phyloP scores from a whole-genome alignment of 129 eudicot species.

The Lactuca sativa region DNA sequence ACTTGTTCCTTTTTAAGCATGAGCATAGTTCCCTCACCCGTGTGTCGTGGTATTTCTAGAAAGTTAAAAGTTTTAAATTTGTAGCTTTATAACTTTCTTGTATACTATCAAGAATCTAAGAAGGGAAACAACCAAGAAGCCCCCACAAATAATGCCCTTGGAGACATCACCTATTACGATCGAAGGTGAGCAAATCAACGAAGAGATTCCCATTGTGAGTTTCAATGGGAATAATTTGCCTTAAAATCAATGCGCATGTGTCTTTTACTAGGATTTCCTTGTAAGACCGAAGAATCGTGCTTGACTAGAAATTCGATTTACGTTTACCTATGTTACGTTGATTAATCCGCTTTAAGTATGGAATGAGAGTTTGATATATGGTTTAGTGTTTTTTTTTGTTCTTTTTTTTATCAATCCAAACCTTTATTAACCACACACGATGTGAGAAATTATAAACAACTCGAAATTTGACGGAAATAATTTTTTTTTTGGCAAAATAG shows the following conservation, averaged over 20 bases:
- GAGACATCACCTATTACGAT: conserved; percentile 20
- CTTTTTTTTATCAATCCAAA: conserved; percentile 2
- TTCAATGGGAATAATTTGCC: conserved; percentile 29
- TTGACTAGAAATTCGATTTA: conserved; percentile 22
- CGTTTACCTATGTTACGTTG: neutral
- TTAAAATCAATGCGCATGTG: conserved; percentile 36
- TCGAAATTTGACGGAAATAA: neutral
- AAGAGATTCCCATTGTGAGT: conserved; percentile 19
- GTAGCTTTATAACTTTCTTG: conserved; percentile 8
- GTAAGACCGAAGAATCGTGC: conserved; percentile 26
- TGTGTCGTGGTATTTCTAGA: neutral
- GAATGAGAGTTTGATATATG: neutral
- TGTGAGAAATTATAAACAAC: no score
- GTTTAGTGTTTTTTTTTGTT: neutral
- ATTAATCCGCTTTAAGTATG: neutral
- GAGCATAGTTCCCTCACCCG: neutral
- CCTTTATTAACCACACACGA: neutral
- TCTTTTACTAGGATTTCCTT: conserved; percentile 25
- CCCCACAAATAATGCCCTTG: conserved; percentile 26
- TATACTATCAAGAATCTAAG: conserved; percentile 13
- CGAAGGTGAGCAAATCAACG: conserved; percentile 11
- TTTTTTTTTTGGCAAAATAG: no score
- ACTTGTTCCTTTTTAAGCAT: neutral
- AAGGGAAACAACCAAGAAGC: conserved; percentile 28
- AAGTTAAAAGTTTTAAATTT: conserved; percentile 10